Base-by-base conservation (phyloP, 257 asterid species). In the Solanum pinnatisectum region DNA sequence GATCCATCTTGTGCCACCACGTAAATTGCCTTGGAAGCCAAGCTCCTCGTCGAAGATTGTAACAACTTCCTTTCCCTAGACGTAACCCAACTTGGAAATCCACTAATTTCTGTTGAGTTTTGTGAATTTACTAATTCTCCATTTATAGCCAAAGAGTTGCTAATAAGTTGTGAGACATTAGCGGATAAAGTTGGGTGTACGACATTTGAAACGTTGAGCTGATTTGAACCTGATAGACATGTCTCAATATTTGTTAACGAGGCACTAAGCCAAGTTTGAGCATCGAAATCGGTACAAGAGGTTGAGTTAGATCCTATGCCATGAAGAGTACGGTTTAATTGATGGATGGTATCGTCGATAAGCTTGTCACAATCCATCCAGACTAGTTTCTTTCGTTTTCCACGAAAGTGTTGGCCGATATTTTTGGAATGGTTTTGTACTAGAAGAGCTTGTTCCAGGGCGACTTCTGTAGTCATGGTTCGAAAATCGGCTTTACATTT, bases 221-320 rank as follows among this genome's bases (percentile, higher is more conserved):
- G 93, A 22, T 13, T 85, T 5, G 98, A 93, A 18, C 98, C 95
- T 14, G 92, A 88, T 8, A 88, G 74, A 87, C 96, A 95, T 46
- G 90, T 93, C 9, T 95, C 93, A 23, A 96, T 72, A 88, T 91
- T 91, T 0, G 98, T 95, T 33, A 93, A 86, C 18, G 98, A 94
- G 0, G 98, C 87, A 89, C 98, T 94, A 46, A 96, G 96, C 98
- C 98, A 96, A 30, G 98, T 96, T 52, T 95, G 98, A 3, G 91
- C 90, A 88, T 96, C 96, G 22, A 83, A 86, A 23, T 83, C 91
- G 2, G 90, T 40, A 67, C 88, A 73, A 1, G 78, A 67, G 23
- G 86, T 91, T 0, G 89, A 83, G 89, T 95, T 91, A 5, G 88
- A 73, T 60, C 1, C 76, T 30, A 88, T 88, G 85, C 90, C 88